phyloP scores from a whole-genome alignment of 352 stramenopile species.

The Pythium periplocum region DNA sequence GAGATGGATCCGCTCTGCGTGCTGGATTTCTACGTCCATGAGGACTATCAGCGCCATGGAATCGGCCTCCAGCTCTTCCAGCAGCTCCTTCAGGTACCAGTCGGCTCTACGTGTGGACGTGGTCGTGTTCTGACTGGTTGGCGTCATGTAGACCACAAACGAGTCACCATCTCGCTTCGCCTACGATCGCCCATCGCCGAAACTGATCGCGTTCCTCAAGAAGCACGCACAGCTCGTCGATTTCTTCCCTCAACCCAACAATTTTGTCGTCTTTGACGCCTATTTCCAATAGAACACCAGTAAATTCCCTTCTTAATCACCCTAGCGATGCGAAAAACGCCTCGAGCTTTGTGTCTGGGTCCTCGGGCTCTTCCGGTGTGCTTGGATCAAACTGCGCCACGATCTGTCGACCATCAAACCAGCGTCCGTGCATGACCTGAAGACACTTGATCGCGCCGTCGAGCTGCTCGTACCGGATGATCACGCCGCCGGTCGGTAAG shows the following conservation, averaged over 20 bases:
- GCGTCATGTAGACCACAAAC: too few relatives aligned
- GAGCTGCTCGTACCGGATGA: conserved; percentile 52
- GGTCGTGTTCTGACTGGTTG: too few relatives aligned
- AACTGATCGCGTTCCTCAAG: conserved; percentile 68
- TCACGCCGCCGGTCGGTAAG: conserved; percentile 46
- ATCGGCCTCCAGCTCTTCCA: conserved; percentile 64
- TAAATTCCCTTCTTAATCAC: conserved; percentile 4
- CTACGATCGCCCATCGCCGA: conserved; percentile 78
- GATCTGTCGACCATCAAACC: conserved; percentile 73
- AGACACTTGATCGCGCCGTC: conserved; percentile 61
- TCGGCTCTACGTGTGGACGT: too few relatives aligned
- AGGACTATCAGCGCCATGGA: conserved; percentile 46
- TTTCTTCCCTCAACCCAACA: conserved; percentile 71
- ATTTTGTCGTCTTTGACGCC: conserved; percentile 79
- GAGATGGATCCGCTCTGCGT: conserved; percentile 76
- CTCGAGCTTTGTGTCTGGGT: conserved; percentile 68
- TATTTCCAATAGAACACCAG: conserved; percentile 32
- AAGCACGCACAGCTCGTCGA: conserved; percentile 55
- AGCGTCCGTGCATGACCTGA: conserved; percentile 71
- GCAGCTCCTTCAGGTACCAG: conserved; percentile 34
- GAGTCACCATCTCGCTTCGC: conserved; percentile 26
- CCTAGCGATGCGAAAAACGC: conserved; percentile 72
- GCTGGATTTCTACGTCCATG: conserved; percentile 74
- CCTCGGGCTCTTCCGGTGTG: conserved; percentile 45
- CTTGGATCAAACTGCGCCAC: conserved; percentile 52